phyloP scores from a whole-genome alignment of 352 stramenopile species.

The Phytophthora pini region DNA sequence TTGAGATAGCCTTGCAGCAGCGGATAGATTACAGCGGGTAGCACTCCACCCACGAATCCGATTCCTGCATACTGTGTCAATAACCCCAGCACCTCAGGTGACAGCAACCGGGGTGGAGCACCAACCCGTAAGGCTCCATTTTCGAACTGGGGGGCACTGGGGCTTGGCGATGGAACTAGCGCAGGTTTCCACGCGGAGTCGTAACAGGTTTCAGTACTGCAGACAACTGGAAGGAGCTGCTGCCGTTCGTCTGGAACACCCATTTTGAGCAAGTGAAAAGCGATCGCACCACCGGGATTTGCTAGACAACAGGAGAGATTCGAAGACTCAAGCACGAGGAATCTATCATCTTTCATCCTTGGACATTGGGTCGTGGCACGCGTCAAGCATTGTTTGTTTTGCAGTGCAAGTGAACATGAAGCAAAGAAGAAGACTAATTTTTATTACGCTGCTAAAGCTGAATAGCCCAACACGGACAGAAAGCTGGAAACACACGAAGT shows the following conservation, averaged over 20 bases:
- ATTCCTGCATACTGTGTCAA: conserved; percentile 58
- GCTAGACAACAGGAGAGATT: conserved; percentile 19
- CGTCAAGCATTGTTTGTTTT: no score
- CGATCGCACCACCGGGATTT: conserved; percentile 19
- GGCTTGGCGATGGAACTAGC: conserved; percentile 3
- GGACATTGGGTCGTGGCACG: not conserved
- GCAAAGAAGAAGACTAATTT: not conserved
- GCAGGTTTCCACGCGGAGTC: conserved; percentile 12
- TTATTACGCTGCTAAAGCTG: not conserved
- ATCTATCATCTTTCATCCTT: not conserved
- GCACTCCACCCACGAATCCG: conserved; percentile 46
- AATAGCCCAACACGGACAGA: conserved; percentile 32
- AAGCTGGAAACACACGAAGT: conserved; percentile 40
- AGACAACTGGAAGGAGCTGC: conserved; percentile 19
- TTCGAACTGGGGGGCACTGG: conserved; percentile 18
- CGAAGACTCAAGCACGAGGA: not conserved
- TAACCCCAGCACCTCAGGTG: conserved; percentile 34
- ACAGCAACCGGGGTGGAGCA: conserved; percentile 31
- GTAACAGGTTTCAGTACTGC: conserved; percentile 9
- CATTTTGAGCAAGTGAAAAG: conserved; percentile 22
- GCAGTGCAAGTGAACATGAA: not conserved
- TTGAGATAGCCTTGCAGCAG: conserved; percentile 55
- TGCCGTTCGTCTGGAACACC: conserved; percentile 25
- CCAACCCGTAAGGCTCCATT: conserved; percentile 40
- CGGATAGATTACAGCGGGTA: conserved; percentile 54